Conservation (phyloP, 345 rosid genomes). For the Clausena lansium region DNA sequence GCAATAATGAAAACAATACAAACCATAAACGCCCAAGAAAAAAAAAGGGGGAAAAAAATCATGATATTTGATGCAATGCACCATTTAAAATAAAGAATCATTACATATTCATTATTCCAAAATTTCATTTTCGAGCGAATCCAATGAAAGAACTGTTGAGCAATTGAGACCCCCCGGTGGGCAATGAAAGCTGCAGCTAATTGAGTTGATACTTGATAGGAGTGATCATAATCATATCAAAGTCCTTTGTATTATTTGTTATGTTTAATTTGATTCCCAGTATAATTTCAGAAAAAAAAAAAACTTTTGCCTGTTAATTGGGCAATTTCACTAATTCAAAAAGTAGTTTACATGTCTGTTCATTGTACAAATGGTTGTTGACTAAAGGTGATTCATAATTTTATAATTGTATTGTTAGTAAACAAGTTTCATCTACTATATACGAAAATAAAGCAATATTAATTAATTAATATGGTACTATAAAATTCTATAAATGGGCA, state of each 20-base stretch:
- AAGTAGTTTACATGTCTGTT: not conserved
- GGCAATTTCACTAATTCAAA: not conserved
- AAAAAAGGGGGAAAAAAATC: not conserved
- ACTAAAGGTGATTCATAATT: not conserved
- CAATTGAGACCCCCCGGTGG: not conserved
- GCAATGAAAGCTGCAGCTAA: not conserved
- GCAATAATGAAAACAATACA: slow-evolving; percentile 6
- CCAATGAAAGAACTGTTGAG: slow-evolving; percentile 18
- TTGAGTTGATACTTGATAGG: slow-evolving; percentile 12
- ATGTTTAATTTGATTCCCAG: not conserved
- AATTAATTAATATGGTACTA: not conserved
- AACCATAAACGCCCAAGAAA: not conserved
- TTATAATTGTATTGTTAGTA: too few species aligned
- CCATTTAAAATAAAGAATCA: not conserved
- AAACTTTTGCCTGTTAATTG: slow-evolving; percentile 13
- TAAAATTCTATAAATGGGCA: not conserved
- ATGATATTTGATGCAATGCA: not conserved
- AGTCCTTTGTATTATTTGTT: not conserved
- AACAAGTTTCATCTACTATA: too few species aligned
- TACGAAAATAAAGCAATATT: too few species aligned
- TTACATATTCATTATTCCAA: not conserved
- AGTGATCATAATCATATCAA: slow-evolving; percentile 2
- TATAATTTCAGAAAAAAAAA: not conserved
- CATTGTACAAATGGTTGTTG: not conserved
- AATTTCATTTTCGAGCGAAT: slow-evolving; percentile 4